Percentiles rank a stretch among this genome's conserved stretches.
These are phyloP conservation scores for Kodamaea leandrae DNA, from an alignment of 805 yeast species.

Conservation along the genomic window DNA sequence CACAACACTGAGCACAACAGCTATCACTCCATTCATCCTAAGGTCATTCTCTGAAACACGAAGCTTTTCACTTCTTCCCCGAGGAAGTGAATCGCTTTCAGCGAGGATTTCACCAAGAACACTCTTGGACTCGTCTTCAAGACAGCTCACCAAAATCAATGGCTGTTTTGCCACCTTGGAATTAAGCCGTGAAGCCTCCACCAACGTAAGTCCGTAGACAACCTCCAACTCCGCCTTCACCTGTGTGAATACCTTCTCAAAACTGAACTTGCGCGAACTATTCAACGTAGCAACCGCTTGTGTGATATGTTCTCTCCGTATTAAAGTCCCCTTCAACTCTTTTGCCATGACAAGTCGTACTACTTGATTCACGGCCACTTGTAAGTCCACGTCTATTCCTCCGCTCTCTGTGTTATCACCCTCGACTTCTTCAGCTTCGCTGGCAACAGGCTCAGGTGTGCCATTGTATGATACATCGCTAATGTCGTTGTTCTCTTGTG, in stretches of 20 bases:
- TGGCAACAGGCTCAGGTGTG: background rate
- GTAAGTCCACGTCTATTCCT: conserved; percentile 9
- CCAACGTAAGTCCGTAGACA: conserved; percentile 29
- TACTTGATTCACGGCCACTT: conserved; percentile 9
- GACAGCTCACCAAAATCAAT: conserved; percentile 20
- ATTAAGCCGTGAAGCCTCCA: conserved; percentile 14
- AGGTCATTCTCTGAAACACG: conserved; percentile 4
- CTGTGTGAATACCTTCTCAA: conserved; percentile 16
- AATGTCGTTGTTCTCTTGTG: too few species aligned
- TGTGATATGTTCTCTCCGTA: conserved; percentile 24
- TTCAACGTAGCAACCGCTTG: conserved; percentile 7
- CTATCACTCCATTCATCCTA: conserved; percentile 26
- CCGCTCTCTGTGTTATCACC: background rate
- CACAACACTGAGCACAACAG: conserved; percentile 28
- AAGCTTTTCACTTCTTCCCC: conserved; percentile 13
- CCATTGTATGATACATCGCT: background rate
- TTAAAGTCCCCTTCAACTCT: conserved; percentile 22
- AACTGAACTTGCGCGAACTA: conserved; percentile 9
- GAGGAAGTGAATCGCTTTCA: conserved; percentile 19
- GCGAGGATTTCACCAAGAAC: conserved; percentile 23
- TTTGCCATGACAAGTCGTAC: conserved; percentile 20
- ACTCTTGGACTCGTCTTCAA: conserved; percentile 18
- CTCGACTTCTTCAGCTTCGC: background rate
- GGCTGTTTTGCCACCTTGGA: conserved; percentile 15
- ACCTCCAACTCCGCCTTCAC: conserved; percentile 19